Conservation (phyloP, 2,329 filamentous ascomycete genomes). For the Phoma sp. region DNA sequence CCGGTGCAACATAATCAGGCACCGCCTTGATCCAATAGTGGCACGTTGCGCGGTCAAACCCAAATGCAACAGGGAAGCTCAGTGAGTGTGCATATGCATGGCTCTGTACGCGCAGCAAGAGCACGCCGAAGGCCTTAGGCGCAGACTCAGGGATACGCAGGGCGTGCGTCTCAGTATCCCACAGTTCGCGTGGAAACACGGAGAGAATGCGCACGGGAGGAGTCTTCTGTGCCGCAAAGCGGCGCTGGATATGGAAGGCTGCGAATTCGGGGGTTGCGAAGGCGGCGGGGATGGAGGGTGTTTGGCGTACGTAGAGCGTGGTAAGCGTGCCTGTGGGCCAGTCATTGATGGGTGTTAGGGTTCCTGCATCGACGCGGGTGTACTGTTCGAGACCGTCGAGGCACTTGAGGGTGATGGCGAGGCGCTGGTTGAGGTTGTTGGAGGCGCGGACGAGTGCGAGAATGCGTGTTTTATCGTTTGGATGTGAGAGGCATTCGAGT, state of each 20-base stretch:
- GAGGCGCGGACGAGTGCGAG: slow-evolving; percentile 30
- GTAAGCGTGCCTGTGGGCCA: slow-evolving; percentile 34
- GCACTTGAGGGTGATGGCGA: slow-evolving; percentile 31
- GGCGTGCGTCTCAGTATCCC: slow-evolving; percentile 22
- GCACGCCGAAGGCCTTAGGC: slow-evolving; percentile 19
- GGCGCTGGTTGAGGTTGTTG: slow-evolving; percentile 29
- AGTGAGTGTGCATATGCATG: slow-evolving; percentile 23
- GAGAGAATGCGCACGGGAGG: slow-evolving; percentile 27
- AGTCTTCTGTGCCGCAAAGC: slow-evolving; percentile 19
- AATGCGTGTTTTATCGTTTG: slow-evolving; percentile 19
- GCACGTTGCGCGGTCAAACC: slow-evolving; percentile 25
- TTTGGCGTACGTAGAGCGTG: slow-evolving; percentile 34
- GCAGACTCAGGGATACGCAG: slow-evolving; percentile 21
- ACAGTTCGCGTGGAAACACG: slow-evolving; percentile 22
- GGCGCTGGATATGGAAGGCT: slow-evolving; percentile 28
- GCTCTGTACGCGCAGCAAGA: slow-evolving; percentile 26
- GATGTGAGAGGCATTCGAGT: slow-evolving; percentile 29
- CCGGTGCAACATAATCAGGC: slow-evolving; percentile 15
- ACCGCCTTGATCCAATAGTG: slow-evolving; percentile 36
- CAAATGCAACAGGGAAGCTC: slow-evolving; percentile 28
- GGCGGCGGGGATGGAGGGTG: slow-evolving; percentile 26
- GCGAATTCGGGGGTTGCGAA: slow-evolving; percentile 29
- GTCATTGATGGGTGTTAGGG: slow-evolving; percentile 58
- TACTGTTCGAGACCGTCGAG: slow-evolving; percentile 44
- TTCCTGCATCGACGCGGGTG: slow-evolving; percentile 49